Conservation (phyloP, 2,329 filamentous ascomycete genomes). For the Aspergillus sergii region DNA sequence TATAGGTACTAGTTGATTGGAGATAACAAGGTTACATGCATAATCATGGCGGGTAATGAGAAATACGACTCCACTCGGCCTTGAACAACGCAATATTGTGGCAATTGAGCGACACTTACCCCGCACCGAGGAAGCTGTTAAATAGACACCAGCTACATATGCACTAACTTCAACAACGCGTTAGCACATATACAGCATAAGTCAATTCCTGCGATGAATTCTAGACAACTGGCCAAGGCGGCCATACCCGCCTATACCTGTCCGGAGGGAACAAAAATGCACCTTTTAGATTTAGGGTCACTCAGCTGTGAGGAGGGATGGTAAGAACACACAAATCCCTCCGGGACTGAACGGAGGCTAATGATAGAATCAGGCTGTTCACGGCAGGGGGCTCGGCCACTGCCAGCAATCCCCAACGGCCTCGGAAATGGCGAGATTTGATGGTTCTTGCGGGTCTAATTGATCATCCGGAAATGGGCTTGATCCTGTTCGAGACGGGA, state of each 20-base stretch:
- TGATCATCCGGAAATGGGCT: conserved; percentile 47
- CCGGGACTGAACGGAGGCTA: not conserved
- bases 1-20: not conserved
- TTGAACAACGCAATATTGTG: not conserved
- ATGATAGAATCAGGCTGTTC: not conserved
- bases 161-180: too few species aligned
- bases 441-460: conserved; percentile 48
- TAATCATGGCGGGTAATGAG: not conserved
- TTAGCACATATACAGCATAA: too few species aligned
- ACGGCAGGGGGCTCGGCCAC: not conserved
- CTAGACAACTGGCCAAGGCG: not conserved
- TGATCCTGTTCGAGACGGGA: conserved; percentile 52
- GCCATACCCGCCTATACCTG: conserved; percentile 26
- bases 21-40: not conserved
- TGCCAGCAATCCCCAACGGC: conserved; percentile 28
- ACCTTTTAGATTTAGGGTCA: conserved; percentile 49
- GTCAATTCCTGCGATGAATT: not conserved
- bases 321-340: not conserved
- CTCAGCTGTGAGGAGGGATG: conserved; percentile 52
- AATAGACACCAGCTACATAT: too few species aligned
- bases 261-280: conserved; percentile 51
- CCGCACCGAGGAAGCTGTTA: too few species aligned
- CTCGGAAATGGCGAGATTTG: conserved; percentile 47
- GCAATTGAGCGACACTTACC: not conserved
- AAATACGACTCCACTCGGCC: not conserved